Evolutionary conservation across 2,329 filamentous ascomycete genomes (phyloP), one percentile per base, ranked within the genome.

Genomic region (Furcasterigmium furcatum): DNA sequence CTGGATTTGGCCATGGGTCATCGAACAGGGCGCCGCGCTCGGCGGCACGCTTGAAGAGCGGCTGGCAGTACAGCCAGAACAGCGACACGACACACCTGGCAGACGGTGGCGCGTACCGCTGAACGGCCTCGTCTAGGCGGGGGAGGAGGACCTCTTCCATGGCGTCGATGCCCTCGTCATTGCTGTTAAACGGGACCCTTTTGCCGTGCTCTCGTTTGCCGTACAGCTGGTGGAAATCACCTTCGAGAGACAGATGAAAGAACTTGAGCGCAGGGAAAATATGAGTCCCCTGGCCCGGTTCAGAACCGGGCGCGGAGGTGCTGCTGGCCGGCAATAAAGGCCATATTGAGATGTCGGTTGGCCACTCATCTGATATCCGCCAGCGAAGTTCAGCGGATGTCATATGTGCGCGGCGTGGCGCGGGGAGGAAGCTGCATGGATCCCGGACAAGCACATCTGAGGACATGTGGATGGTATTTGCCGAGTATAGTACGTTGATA

Each of bases 391-490:
- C 53, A 16, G 56, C 41, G 2, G 56, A 58, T 1, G 25, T 50
- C 20, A 61, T 57, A 30, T 45, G 43, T 7, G 49, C 39, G 2
- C 56, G 32, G 24, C 57, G 48, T n/a, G 55, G 54, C 2, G 55
- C 50, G 2, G 51, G 50, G 5, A 60, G 44, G 7, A 59, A 50
- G 4, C 35, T 32, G 3, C 38, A 38, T 14, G 58, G 32, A 9
- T 46, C 21, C 38, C 53, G 40, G 5, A 59, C 29, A 47, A 61
- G 43, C 9, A 41, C 39, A 22, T 52, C 52, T 38, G 53, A 53
- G 30, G 55, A 44, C 14, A 64, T 54, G 46, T 56, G 52, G 16
- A 62, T 53, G 6, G 49, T 52, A 46, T 62, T 64, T 9, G 58
- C 56, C 20, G 49, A 21, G 41, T 61, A 63, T 8, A 63, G 46